phyloP scores from a whole-genome alignment of 192 early-diverging fungal genomes.

The Entophlyctis helioformis region DNA sequence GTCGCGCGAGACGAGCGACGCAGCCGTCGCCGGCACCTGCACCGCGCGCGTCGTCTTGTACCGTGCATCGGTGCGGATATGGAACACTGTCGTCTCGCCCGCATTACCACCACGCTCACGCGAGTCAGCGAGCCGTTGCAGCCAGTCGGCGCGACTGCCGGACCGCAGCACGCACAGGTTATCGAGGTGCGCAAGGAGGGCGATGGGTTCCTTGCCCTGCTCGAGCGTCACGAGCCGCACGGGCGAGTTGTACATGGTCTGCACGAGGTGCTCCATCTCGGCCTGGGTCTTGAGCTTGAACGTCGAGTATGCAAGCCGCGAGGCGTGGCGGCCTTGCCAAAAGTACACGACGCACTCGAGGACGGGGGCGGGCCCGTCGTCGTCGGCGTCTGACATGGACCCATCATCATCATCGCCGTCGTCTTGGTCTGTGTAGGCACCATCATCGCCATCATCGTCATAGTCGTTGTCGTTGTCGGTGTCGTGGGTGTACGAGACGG shows the following conservation, averaged over 20 bases:
- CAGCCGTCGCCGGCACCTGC: conserved; percentile 11
- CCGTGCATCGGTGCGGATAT: conserved; percentile 31
- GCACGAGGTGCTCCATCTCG: conserved; percentile 33
- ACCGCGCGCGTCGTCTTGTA: conserved; percentile 31
- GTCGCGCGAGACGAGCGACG: conserved; percentile 24
- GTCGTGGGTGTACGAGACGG: neutral
- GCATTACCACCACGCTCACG: neutral
- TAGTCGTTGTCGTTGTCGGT: neutral
- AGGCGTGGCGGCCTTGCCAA: conserved; percentile 26
- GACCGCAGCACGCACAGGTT: conserved; percentile 28
- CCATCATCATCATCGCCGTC: neutral
- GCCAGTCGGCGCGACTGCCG: conserved; percentile 16
- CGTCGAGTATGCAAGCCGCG: conserved; percentile 25
- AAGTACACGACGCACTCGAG: conserved; percentile 46
- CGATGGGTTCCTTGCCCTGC: conserved; percentile 34
- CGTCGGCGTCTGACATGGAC: neutral
- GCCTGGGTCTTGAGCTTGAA: conserved; percentile 33
- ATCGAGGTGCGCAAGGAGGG: conserved; percentile 34
- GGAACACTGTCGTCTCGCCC: conserved; percentile 8
- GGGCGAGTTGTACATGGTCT: conserved; percentile 27
- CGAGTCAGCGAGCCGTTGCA: no score
- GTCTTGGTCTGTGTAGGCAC: neutral
- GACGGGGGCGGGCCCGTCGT: neutral
- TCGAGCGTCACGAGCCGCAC: conserved; percentile 22
- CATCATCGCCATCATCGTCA: conserved; percentile 1